Evolutionary conservation across 768 basidiomycete genomes (phyloP), one percentile per base, ranked within the genome.

Genomic region (Phanerodontia chrysosporium): DNA sequence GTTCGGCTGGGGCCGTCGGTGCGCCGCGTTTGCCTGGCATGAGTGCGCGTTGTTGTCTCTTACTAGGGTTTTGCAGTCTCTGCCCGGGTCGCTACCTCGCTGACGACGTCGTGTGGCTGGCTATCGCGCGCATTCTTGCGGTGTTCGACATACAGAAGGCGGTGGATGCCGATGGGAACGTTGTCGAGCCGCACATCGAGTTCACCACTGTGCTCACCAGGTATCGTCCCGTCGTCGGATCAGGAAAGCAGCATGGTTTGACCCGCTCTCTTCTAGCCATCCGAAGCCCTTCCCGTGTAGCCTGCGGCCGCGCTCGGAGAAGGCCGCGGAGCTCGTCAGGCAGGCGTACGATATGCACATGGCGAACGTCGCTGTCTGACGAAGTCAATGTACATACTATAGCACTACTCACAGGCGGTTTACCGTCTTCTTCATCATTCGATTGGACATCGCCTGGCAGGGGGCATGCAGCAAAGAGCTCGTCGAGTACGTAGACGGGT

Each of bases 401-500:
- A n/a, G n/a, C n/a, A n/a, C n/a, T n/a, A n/a, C n/a, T n/a, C n/a
- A n/a, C n/a, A n/a, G n/a, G n/a, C n/a, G n/a, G n/a, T n/a, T n/a
- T n/a, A n/a, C n/a, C n/a, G n/a, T n/a, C n/a, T n/a, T n/a, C n/a
- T n/a, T n/a, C n/a, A n/a, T n/a, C n/a, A n/a, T n/a, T n/a, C n/a
- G n/a, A n/a, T n/a, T n/a, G n/a, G n/a, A n/a, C n/a, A n/a, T n/a
- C n/a, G n/a, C n/a, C n/a, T n/a, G n/a, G n/a, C n/a, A n/a, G n/a
- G 29, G 52, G 57, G 24, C 49, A 68, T 52, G 55, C 70, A 69
- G 55, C 58, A 69, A 79, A 82, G 10, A 89, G 75, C 35, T 76
- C 75, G 53, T 76, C 67, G 21, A 90, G 69, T 77, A 75, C n/a
- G 70, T 65, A 3, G 76, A 73, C 0, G 87, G 84, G 64, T 81